Evolutionary conservation across 208 protist species (phyloP), one percentile per base, ranked within the genome.

Genomic region (Spongospora subterranea): DNA sequence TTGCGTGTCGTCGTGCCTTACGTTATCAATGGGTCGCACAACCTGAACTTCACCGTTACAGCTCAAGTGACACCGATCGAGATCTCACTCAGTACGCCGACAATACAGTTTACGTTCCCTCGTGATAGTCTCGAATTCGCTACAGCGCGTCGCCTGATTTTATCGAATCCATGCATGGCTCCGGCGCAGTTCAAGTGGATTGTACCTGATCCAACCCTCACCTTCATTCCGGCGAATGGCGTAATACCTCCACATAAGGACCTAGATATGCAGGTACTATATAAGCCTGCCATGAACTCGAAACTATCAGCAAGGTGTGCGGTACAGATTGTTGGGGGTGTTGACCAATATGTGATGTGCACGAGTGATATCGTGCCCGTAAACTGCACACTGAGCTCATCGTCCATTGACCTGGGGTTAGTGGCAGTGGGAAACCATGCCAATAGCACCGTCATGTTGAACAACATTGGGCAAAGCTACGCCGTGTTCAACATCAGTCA

Each of bases 31-130:
- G 29, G 54, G 20, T 17, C 54, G 20, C 54, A 65, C 29, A 29
- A 32, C 54, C 54, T 65, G 54, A 65, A 65, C 54, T 65, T 65
- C 29, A 65, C 54, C 20, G 54, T 65, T 17, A 65, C 54, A 29
- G 54, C 54, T 17, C 54, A 65, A 65, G 54, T 65, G 54, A 65
- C 54, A 29, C 54, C 54, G 54, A 65, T 65, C 20, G 54, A 65
- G 17, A 32, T 65, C 17, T 32, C 54, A 29, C 17, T 65, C 20
- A 65, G 54, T 29, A 65, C 54, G 54, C 17, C 17, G 20, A 17
- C 29, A 29, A 17, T 65, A 17, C 54, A 65, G 54, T 65, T 65
- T 29, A 65, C 54, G 54, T 65, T 65, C 54, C 20, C 54, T 17
- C 54, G 29, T 29, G 54, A 65, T 29, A 65, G 54, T 29, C 54